Evolutionary conservation across 2,329 filamentous ascomycete genomes (phyloP), one percentile per base, ranked within the genome.

Genomic region (Fusarium pilosicola): DNA sequence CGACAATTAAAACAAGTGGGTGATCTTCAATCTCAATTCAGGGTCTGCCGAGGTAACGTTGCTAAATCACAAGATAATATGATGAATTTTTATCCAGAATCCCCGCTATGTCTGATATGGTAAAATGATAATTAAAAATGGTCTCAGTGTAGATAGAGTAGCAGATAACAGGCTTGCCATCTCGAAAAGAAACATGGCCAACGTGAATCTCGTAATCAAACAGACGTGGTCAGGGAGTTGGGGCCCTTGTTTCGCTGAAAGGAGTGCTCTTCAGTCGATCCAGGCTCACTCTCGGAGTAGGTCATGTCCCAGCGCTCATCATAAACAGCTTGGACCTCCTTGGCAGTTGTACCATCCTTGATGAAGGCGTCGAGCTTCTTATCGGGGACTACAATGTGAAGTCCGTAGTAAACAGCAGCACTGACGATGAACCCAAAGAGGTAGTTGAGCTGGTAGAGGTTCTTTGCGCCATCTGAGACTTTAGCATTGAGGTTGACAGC

Each of bases 391-490:
- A 70, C 8, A 9, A 48, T 26, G 54, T 84, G 83, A 14, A 84
- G 78, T 2, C 76, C 18, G 3, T 73, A 58, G 46, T 80, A 83
- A 3, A 83, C 75, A 5, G 78, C 6, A 2, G 71, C 81, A 42
- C 82, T 83, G 2, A 81, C 76, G 1, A 81, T 41, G 34, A 84
- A 83, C 0, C 83, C 83, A 15, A 84, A 84, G 0, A 84, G 26
- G 39, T 83, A 84, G 69, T 82, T 84, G 56, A 84, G 73, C 67
- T 79, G 79, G 68, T 84, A 84, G 2, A 84, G 74, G 64, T 84
- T 80, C 0, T 70, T 84, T 55, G 80, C 84, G 8, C 81, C 83
- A 11, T 79, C 77, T 1, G 81, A 74, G 1, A 86, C 79, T 2
- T 46, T 72, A 11, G 84, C 76, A 6, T 77, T 77, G 0, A 26